Evolutionary conservation across 768 basidiomycete genomes (phyloP).

Genomic region (Rhodotorula diobovata): DNA sequence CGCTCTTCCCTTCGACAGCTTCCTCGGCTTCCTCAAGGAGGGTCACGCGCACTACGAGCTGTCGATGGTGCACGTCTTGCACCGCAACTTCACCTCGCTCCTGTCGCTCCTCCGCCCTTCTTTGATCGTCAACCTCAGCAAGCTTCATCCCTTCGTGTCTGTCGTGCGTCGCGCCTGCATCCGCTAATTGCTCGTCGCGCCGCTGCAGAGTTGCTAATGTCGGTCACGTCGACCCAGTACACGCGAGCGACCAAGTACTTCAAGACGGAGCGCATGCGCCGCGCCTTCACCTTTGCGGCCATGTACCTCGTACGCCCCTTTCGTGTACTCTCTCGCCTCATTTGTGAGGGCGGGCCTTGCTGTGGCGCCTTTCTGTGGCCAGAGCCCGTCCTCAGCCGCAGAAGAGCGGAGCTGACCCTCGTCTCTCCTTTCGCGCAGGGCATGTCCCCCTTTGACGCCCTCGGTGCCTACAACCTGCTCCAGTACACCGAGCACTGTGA

Average conservation of each 20-base stretch:
- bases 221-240: conserved; percentile 35
- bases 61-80: conserved; percentile 49
- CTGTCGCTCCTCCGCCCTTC: conserved; percentile 47
- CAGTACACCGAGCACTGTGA: conserved; percentile 50
- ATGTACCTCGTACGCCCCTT: conserved; percentile 46
- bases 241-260: conserved; percentile 42
- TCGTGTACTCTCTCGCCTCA: not conserved
- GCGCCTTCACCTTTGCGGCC: conserved; percentile 50
- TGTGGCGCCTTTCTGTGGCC: too few relatives aligned
- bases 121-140: conserved; percentile 46
- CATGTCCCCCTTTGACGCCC: conserved; percentile 51
- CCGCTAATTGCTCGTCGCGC: not conserved
- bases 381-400: too few relatives aligned
- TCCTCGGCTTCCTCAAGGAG: conserved; percentile 45
- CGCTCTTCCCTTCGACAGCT: conserved; percentile 6
- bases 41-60: conserved; percentile 48
- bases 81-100: conserved; percentile 48
- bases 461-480: conserved; percentile 50
- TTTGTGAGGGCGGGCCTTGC: too few relatives aligned
- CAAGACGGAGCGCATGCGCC: conserved; percentile 46
- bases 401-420: too few relatives aligned
- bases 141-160: conserved; percentile 47
- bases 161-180: conserved; percentile 36
- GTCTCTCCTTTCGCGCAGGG: conserved; percentile 10
- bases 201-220: conserved; percentile 26